phyloP scores from a whole-genome alignment of 225 moss, liverwort and hornwort species.

The Bryoerythrophyllum caledonicum region DNA sequence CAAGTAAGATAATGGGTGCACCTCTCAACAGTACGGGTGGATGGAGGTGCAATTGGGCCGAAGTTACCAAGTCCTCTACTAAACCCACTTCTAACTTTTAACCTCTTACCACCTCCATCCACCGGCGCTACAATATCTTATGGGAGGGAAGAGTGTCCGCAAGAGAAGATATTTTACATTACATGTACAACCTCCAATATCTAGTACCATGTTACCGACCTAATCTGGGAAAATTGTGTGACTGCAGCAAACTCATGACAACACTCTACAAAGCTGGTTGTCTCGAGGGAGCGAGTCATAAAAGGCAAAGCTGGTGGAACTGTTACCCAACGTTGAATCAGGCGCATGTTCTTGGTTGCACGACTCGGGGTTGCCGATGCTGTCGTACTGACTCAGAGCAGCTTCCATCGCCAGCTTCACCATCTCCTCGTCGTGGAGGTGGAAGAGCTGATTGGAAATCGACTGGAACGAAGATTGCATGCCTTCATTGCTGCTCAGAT shows the following conservation, averaged over 20 bases:
- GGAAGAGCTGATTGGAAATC: conserved; percentile 30
- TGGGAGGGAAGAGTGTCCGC: not conserved
- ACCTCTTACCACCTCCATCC: too few species aligned
- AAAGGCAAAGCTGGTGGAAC: conserved; percentile 22
- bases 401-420: conserved; percentile 65
- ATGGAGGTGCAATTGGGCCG: too few species aligned
- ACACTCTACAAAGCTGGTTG: conserved; percentile 43
- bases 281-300: conserved; percentile 43
- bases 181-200: not conserved
- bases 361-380: conserved; percentile 52
- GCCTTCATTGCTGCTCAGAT: conserved; percentile 30
- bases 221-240: not conserved
- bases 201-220: not conserved
- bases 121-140: too few species aligned
- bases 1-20: too few species aligned
- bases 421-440: conserved; percentile 44
- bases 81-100: too few species aligned
- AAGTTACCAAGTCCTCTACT: too few species aligned
- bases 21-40: too few species aligned
- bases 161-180: not conserved
- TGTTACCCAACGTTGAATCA: conserved; percentile 9
- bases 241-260: conserved; percentile 13
- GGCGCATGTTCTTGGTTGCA: conserved; percentile 28
- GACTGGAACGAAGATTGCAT: conserved; percentile 35
- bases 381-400: conserved; percentile 62